Evolutionary conservation across 345 rosid genomes (phyloP).

Genomic region (Physaria fendleri): DNA sequence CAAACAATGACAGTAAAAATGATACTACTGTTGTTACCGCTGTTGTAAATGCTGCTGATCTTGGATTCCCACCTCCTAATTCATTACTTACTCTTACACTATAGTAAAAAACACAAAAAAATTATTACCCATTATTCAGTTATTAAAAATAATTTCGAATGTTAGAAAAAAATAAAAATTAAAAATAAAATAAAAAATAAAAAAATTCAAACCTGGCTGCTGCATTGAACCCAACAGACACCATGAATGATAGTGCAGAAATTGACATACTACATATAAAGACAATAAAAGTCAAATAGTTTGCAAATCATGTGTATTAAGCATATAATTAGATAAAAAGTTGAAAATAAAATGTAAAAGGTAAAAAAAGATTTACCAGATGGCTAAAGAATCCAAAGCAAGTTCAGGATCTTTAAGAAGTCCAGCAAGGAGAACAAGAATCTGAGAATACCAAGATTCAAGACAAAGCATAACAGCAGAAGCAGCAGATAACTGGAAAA

Average conservation of each 20-base stretch:
- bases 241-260: constrained; percentile 52
- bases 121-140: background rate
- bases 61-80: constrained; percentile 52
- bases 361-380: constrained; percentile 29
- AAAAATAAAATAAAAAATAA: too few species aligned
- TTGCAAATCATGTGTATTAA: background rate
- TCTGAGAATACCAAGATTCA: constrained; percentile 57
- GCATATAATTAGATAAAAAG: background rate
- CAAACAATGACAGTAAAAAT: constrained; percentile 29
- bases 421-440: constrained; percentile 55
- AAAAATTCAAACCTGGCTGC: constrained; percentile 92
- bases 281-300: background rate
- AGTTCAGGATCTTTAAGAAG: constrained; percentile 51
- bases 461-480: constrained; percentile 63
- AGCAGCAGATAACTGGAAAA: constrained; percentile 47
- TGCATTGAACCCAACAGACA: constrained; percentile 66
- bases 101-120: background rate
- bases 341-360: background rate
- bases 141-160: too few species aligned
- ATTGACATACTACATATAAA: constrained; percentile 49
- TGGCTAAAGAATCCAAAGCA: constrained; percentile 49
- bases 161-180: too few species aligned
- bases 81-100: constrained; percentile 68
- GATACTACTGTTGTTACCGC: constrained; percentile 41
- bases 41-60: constrained; percentile 47